These are phyloP conservation scores for Aspergillus tanneri DNA, from an alignment of 2,329 filamentous ascomycete species.

Conservation along the genomic window DNA sequence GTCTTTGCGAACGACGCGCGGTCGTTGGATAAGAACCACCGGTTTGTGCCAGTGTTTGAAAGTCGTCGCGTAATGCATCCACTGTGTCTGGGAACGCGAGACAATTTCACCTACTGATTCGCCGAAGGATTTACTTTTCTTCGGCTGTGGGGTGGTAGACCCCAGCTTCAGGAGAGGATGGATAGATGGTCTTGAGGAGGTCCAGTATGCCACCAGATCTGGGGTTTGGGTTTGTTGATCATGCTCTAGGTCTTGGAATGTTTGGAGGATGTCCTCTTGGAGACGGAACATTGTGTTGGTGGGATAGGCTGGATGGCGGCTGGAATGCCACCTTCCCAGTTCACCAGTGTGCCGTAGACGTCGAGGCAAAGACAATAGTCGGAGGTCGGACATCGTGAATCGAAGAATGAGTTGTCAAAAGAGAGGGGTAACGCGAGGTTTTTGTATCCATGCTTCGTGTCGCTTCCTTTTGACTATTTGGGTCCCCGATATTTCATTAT, in stretches of 20 bases:
- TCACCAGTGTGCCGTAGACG: slow-evolving; percentile 75
- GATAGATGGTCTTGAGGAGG: slow-evolving; percentile 54
- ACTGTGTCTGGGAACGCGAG: slow-evolving; percentile 59
- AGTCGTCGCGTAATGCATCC: slow-evolving; percentile 52
- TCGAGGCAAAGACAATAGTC: slow-evolving; percentile 67
- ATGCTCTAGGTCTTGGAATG: slow-evolving; percentile 38
- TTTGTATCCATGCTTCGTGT: no score
- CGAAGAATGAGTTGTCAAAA: no score
- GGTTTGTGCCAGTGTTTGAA: slow-evolving; percentile 54
- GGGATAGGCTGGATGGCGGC: slow-evolving; percentile 49
- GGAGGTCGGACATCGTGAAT: slow-evolving; percentile 25
- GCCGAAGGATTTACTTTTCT: slow-evolving; percentile 50
- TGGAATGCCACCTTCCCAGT: slow-evolving; percentile 70
- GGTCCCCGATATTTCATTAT: no score
- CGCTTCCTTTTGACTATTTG: no score
- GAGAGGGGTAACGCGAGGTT: no score
- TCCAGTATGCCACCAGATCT: slow-evolving; percentile 58
- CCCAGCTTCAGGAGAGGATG: slow-evolving; percentile 26
- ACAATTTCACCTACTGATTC: slow-evolving; percentile 51
- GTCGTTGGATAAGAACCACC: slow-evolving; percentile 59
- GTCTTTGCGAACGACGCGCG: slow-evolving; percentile 51
- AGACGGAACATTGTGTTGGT: slow-evolving; percentile 40
- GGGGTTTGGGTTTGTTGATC: slow-evolving; percentile 57
- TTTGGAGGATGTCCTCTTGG: slow-evolving; percentile 23
- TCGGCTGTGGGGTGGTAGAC: slow-evolving; percentile 17